Evolutionary conservation across 768 basidiomycete species (phyloP).

Genomic region (Neoboletus subvelutipes): DNA sequence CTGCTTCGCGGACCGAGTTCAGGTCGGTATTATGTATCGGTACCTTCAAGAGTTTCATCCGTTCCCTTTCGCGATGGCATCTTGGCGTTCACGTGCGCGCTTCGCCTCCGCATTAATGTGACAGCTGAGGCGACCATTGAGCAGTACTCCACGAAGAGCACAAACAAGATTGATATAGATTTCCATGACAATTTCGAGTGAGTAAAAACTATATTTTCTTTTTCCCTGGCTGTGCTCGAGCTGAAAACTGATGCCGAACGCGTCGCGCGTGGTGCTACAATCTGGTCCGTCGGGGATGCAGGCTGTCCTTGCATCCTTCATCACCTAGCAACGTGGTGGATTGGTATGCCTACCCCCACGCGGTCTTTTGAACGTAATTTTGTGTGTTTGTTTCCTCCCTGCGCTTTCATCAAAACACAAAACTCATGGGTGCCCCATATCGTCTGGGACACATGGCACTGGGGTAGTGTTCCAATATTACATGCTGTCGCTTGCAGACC

Average conservation of each 20-base stretch:
- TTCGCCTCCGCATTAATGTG: not conserved
- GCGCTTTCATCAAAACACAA: not conserved
- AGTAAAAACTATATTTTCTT: not conserved
- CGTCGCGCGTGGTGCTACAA: too few relatives aligned
- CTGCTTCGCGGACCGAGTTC: not conserved
- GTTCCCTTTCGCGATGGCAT: not conserved
- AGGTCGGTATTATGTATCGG: not conserved
- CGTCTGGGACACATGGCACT: not conserved
- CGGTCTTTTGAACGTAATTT: slow-evolving; percentile 22
- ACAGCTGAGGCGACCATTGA: not conserved
- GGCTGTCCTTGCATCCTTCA: not conserved
- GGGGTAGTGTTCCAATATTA: slow-evolving; percentile 44
- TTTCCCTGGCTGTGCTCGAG: not conserved
- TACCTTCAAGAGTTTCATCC: not conserved
- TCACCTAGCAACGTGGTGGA: slow-evolving; percentile 11
- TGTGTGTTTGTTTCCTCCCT: slow-evolving; percentile 7
- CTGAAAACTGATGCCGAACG: not conserved
- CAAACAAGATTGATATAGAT: not conserved
- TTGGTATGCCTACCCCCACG: slow-evolving; percentile 8
- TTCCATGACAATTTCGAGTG: not conserved
- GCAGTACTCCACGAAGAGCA: not conserved
- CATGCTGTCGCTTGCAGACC: slow-evolving; percentile 48
- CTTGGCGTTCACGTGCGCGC: not conserved
- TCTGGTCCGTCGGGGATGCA: too few relatives aligned
- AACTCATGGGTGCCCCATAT: not conserved